phyloP scores from a whole-genome alignment of 2,329 filamentous ascomycete species.

The Helotiales sp. region DNA sequence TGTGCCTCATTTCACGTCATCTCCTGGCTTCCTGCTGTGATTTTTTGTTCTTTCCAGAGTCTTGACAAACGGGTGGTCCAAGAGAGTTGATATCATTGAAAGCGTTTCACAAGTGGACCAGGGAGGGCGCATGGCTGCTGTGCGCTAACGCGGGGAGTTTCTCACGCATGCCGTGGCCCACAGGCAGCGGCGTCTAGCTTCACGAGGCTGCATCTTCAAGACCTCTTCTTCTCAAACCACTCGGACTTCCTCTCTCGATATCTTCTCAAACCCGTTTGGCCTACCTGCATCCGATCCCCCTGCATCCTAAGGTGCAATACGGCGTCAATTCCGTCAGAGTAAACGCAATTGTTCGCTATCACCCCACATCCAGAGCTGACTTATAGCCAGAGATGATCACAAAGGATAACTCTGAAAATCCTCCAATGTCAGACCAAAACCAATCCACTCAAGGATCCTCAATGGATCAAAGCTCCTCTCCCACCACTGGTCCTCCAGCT shows the following conservation, averaged over 20 bases:
- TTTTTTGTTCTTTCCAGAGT: background rate
- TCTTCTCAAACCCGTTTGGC: background rate
- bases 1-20: background rate
- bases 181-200: conserved; percentile 5
- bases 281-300: background rate
- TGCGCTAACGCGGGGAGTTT: background rate
- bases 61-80: background rate
- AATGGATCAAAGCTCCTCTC: background rate
- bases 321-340: conserved; percentile 19
- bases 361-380: conserved; percentile 19
- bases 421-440: conserved; percentile 1
- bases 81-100: background rate
- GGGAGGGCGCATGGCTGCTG: conserved; percentile 8
- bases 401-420: conserved; percentile 12
- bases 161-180: conserved; percentile 4
- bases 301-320: background rate
- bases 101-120: background rate
- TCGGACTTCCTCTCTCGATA: background rate
- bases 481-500: background rate
- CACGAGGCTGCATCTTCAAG: conserved; percentile 13
- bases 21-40: background rate
- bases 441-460: background rate
- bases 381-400: conserved; percentile 17
- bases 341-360: conserved; percentile 19
- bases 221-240: background rate